Conservation (phyloP, 2,329 filamentous ascomycete species). For the Colletotrichum horii region DNA sequence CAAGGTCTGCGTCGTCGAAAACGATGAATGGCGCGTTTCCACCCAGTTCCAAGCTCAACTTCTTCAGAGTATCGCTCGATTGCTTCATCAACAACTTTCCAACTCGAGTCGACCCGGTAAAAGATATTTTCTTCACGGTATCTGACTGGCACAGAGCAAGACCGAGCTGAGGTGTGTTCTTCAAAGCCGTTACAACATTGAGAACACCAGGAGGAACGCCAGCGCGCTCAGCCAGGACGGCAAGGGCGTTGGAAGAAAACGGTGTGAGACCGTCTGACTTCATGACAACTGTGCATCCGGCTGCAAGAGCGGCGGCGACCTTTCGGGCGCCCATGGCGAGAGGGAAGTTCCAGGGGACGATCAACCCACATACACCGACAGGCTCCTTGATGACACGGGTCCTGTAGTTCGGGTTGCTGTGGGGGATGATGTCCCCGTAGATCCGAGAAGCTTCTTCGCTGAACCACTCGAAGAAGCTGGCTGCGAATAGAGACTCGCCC, state of each 20-base stretch:
- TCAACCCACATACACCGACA: slow-evolving; percentile 81
- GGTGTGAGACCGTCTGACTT: slow-evolving; percentile 94
- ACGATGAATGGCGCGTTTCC: slow-evolving; percentile 97
- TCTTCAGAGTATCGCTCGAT: slow-evolving; percentile 82
- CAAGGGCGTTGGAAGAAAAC: slow-evolving; percentile 85
- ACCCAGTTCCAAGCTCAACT: slow-evolving; percentile 84
- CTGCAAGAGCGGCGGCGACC: slow-evolving; percentile 80
- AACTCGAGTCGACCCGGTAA: slow-evolving; percentile 80
- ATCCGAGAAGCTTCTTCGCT: slow-evolving; percentile 76
- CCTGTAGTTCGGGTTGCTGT: slow-evolving; percentile 60
- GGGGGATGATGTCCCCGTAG: slow-evolving; percentile 78
- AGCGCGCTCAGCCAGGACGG: slow-evolving; percentile 84
- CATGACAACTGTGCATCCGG: slow-evolving; percentile 92
- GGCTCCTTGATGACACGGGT: slow-evolving; percentile 84
- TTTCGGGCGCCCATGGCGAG: slow-evolving; percentile 78
- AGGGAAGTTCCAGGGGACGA: slow-evolving; percentile 89
- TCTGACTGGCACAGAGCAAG: slow-evolving; percentile 77
- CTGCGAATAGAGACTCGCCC: slow-evolving; percentile 74
- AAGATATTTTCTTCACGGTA: slow-evolving; percentile 86
- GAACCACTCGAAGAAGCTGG: slow-evolving; percentile 83
- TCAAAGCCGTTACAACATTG: slow-evolving; percentile 81
- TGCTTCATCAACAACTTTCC: slow-evolving; percentile 88
- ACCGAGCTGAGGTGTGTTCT: slow-evolving; percentile 83
- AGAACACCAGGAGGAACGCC: slow-evolving; percentile 91
- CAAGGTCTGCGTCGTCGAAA: slow-evolving; percentile 94